These are phyloP conservation scores for Debaryomyces psychrophilus DNA, from an alignment of 1,139 yeast species.

Conservation along the genomic window DNA sequence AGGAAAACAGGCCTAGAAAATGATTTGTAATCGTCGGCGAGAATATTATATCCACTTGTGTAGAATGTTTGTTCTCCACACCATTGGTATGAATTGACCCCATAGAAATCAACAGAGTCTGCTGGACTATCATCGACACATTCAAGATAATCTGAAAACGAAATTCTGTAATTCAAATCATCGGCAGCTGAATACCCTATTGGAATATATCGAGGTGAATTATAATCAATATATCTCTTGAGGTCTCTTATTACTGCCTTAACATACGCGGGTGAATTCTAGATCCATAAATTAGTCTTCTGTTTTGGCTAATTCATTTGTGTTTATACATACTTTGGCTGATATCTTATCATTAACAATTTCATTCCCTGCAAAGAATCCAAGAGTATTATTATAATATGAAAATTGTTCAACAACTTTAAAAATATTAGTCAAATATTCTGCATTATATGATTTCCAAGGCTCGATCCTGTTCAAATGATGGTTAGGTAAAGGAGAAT, in stretches of 20 bases:
- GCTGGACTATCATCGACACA: slow-evolving; percentile 63
- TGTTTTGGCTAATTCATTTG: background rate
- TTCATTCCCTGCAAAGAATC: slow-evolving; percentile 95
- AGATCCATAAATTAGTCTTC: slow-evolving; percentile 15
- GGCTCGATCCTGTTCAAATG: slow-evolving; percentile 89
- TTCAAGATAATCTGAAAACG: slow-evolving; percentile 80
- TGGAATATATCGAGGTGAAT: slow-evolving; percentile 71
- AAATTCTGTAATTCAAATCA: slow-evolving; percentile 71
- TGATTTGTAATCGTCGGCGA: slow-evolving; percentile 69
- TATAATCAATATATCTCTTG: slow-evolving; percentile 63
- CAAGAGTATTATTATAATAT: slow-evolving; percentile 83
- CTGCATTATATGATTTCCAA: slow-evolving; percentile 73
- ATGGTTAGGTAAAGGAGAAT: slow-evolving; percentile 77
- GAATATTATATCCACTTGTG: slow-evolving; percentile 77
- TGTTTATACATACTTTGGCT: slow-evolving; percentile 47
- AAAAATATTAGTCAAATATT: slow-evolving; percentile 75
- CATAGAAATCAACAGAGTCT: slow-evolving; percentile 85
- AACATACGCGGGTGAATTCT: slow-evolving; percentile 65
- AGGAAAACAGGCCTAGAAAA: slow-evolving; percentile 81
- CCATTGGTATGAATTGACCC: slow-evolving; percentile 96
- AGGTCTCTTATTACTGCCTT: slow-evolving; percentile 82
- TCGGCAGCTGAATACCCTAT: slow-evolving; percentile 85
- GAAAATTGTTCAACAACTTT: slow-evolving; percentile 82
- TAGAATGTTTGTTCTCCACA: slow-evolving; percentile 87
- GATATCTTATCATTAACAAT: slow-evolving; percentile 79